These are phyloP conservation scores for Arxiozyma telluris DNA, from an alignment of 1,139 yeast genomes.

Conservation along the genomic window DNA sequence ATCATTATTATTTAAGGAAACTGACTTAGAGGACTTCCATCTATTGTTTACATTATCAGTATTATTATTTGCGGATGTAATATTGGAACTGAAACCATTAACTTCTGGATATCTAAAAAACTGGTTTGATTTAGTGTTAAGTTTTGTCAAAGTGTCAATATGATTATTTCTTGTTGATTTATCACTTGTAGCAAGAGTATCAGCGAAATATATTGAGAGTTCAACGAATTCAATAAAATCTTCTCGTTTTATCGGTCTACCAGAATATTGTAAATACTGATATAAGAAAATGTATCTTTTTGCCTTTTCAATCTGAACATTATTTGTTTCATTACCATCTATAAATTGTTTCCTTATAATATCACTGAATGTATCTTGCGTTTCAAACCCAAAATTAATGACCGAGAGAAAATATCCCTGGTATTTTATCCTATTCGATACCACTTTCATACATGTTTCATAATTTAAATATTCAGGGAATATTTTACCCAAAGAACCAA, in stretches of 20 bases:
- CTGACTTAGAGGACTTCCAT: neutral
- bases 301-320: conserved; percentile 21
- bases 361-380: conserved; percentile 23
- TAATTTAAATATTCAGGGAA: conserved; percentile 28
- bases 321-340: conserved; percentile 8
- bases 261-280: conserved; percentile 64
- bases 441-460: conserved; percentile 22
- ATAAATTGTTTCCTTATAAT: conserved; percentile 18
- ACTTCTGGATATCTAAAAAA: neutral
- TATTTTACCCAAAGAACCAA: conserved; percentile 11
- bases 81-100: neutral
- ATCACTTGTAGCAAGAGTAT: conserved; percentile 5
- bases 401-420: conserved; percentile 24
- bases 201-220: conserved; percentile 29
- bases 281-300: conserved; percentile 45
- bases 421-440: conserved; percentile 27
- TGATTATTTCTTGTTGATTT: neutral
- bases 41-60: neutral
- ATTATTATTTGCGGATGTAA: neutral
- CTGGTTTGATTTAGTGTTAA: conserved; percentile 1
- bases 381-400: conserved; percentile 11
- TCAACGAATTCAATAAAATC: conserved; percentile 58
- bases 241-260: conserved; percentile 47
- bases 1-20: neutral
- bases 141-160: neutral